A percentile compares a stretch with the other conserved stretches of the same genome.
These are phyloP conservation scores for Raffaelea albimanens DNA, from an alignment of 2,329 filamentous ascomycete genomes.

Conservation along the genomic window DNA sequence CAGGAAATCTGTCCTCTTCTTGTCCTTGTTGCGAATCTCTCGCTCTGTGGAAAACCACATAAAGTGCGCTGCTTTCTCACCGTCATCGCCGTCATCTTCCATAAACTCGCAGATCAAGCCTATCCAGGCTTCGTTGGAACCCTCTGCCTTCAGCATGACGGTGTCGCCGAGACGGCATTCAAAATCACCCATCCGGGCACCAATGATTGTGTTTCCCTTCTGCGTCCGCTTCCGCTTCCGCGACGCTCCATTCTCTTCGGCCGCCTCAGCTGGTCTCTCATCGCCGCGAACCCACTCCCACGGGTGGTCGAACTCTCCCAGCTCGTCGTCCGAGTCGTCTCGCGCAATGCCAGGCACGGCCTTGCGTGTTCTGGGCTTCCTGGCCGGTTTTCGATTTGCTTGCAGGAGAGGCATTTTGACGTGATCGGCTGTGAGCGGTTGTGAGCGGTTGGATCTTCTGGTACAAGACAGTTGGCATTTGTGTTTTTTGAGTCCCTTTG, in stretches of 20 bases:
- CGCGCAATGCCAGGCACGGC: conserved; percentile 48
- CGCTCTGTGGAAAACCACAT: conserved; percentile 94
- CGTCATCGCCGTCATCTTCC: conserved; percentile 57
- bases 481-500: too few species aligned
- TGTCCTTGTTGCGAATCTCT: conserved; percentile 75
- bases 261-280: conserved; percentile 7
- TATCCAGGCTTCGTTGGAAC: conserved; percentile 81
- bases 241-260: not conserved
- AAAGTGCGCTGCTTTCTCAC: conserved; percentile 74
- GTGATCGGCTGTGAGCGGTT: not conserved
- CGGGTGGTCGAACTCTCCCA: conserved; percentile 59
- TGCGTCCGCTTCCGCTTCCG: conserved; percentile 22
- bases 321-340: conserved; percentile 83
- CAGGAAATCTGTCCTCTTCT: conserved; percentile 72
- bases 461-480: too few species aligned
- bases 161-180: conserved; percentile 73
- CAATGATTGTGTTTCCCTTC: conserved; percentile 53
- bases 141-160: conserved; percentile 80
- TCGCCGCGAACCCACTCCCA: conserved; percentile 72
- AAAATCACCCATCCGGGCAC: conserved; percentile 74
- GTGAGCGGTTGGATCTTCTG: too few species aligned
- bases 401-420: conserved; percentile 11
- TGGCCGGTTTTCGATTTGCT: not conserved
- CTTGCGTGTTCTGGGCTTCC: conserved; percentile 8
- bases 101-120: conserved; percentile 79